Base-by-base conservation (phyloP, 2,329 filamentous ascomycete species). In the Coleophoma eucalyptorum region DNA sequence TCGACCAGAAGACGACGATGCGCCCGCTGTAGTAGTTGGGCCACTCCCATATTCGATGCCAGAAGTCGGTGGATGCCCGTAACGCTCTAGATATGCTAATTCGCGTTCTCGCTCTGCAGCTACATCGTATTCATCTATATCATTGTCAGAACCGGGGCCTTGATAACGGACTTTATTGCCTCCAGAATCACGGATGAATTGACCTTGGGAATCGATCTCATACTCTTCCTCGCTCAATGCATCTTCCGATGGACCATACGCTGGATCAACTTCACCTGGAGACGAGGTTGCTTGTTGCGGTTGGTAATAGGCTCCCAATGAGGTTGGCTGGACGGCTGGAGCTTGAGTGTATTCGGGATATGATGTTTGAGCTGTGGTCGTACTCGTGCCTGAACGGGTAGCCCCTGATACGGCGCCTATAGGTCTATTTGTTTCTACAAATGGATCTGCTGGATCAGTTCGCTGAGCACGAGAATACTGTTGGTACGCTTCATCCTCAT, bases 191-290 rank as follows among this genome's bases (percentile, higher is more conserved):
- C 75, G 77, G 50, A 81, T 73, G 59, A 84, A 82, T 58, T 81
- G 77, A 54, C 83, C 83, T 50, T 79, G 71, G 32, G 75, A 73
- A 63, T 87, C 82, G 58, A 83, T 78, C 54, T 80, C 77, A 68
- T 88, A 91, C 67, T 91, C 87, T 67, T 87, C 87, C 69, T 85
- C 83, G 66, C 78, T 83, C 61, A 83, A 86, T 54, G 77, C 79
- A 58, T 75, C 77, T 66, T 88, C 86, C 51, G 52, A 68, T 38
- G 46, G 42, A 68, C 48, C 56, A 69, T 51, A 75, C 70, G 50
- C 76, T 73, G 26, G 68, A 68, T 51, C 74, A 31, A 16, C 42
- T 33, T 56, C 58, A 46, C 60, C 58, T 26, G 60, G 51, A 11
- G 58, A 53, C 6, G 56, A 56, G 46, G 58, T 63, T 49, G 71